A percentile compares a stretch with the other conserved stretches of the same genome.
phyloP scores from a whole-genome alignment of 2,329 filamentous ascomycete genomes.

The Colletotrichum sp. region DNA sequence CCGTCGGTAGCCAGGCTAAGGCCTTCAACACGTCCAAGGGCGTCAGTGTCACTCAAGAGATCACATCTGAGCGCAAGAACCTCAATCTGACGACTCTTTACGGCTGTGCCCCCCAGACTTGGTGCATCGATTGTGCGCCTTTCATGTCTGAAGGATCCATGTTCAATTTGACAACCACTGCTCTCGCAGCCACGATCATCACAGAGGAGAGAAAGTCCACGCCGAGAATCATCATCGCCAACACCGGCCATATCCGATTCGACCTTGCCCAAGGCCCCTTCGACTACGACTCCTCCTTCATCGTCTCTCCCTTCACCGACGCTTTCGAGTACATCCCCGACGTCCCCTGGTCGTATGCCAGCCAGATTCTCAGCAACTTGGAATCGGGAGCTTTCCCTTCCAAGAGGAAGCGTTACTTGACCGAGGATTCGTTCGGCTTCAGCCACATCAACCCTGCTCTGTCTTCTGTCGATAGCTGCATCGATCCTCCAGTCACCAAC shows the following conservation, averaged over 20 bases:
- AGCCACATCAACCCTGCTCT: not conserved
- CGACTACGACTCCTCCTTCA: slow-evolving; percentile 57
- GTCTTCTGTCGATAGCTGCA: not conserved
- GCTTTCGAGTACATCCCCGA: slow-evolving; percentile 57
- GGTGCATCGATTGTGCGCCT: slow-evolving; percentile 61
- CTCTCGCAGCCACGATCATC: slow-evolving; percentile 45
- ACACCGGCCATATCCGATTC: slow-evolving; percentile 66
- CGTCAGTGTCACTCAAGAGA: slow-evolving; percentile 48
- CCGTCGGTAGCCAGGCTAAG: slow-evolving; percentile 47
- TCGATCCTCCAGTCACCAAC: not conserved
- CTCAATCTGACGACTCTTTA: slow-evolving; percentile 62
- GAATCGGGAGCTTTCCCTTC: not conserved
- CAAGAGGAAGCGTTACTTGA: not conserved
- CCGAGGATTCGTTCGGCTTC: not conserved
- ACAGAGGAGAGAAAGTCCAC: slow-evolving; percentile 44
- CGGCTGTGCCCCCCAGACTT: slow-evolving; percentile 65
- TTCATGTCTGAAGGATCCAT: slow-evolving; percentile 37
- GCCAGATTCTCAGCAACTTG: not conserved
- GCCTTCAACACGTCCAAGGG: slow-evolving; percentile 38
- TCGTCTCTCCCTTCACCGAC: slow-evolving; percentile 60
- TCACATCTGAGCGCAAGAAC: slow-evolving; percentile 53
- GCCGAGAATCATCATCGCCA: slow-evolving; percentile 61
- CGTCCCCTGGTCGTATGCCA: slow-evolving; percentile 46
- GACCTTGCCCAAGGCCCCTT: slow-evolving; percentile 68
- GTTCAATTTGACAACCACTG: not conserved